These are phyloP conservation scores for Lepiota brunneoincarnata DNA, from an alignment of 768 basidiomycete species.

Conservation along the genomic window DNA sequence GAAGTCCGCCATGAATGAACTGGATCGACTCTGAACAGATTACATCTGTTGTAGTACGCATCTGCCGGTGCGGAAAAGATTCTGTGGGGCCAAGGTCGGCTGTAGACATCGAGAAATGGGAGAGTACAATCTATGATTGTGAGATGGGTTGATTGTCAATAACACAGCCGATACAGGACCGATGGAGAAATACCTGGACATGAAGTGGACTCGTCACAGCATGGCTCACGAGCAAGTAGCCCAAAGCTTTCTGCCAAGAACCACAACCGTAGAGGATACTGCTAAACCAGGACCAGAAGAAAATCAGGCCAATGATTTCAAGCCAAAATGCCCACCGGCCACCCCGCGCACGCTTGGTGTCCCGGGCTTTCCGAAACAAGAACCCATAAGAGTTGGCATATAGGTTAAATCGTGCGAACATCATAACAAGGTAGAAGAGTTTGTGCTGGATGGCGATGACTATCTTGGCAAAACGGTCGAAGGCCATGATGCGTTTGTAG, in stretches of 20 bases:
- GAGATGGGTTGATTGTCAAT: not conserved
- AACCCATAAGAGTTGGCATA: constrained; percentile 84
- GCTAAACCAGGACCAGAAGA: constrained; percentile 90
- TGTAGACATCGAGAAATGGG: constrained; percentile 96
- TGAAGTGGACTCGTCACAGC: constrained; percentile 88
- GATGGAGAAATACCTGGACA: constrained; percentile 68
- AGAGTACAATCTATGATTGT: constrained; percentile 77
- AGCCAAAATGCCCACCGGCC: constrained; percentile 76
- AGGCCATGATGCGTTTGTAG: constrained; percentile 82
- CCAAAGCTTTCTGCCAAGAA: constrained; percentile 63
- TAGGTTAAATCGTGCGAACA: constrained; percentile 92
- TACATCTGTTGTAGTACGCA: constrained; percentile 97
- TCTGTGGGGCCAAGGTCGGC: constrained; percentile 87
- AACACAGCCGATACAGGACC: not conserved
- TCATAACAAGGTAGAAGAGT: constrained; percentile 88
- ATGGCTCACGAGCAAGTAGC: constrained; percentile 83
- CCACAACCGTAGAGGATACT: constrained; percentile 68
- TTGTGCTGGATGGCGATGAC: constrained; percentile 84
- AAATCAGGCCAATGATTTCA: constrained; percentile 72
- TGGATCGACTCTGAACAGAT: constrained; percentile 79
- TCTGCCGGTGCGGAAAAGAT: constrained; percentile 89
- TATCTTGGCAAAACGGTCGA: constrained; percentile 65
- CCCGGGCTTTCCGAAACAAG: constrained; percentile 63
- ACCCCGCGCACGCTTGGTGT: constrained; percentile 61
- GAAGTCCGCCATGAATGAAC: constrained; percentile 95